phyloP scores from a whole-genome alignment of 1,139 yeast genomes.

The Taphrina wiesneri region DNA sequence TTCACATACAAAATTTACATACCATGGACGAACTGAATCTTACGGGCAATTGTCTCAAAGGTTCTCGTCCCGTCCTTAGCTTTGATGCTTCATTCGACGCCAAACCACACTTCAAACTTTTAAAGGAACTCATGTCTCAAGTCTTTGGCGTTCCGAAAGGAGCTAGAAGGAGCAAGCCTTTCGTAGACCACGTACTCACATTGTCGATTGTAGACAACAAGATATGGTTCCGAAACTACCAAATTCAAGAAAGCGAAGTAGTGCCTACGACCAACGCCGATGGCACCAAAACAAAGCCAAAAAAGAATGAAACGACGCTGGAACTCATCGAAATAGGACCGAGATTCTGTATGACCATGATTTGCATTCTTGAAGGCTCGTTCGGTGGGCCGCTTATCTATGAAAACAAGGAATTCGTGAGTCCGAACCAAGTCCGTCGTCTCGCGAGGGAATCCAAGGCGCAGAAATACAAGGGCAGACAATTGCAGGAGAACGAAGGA shows the following conservation, averaged over 20 bases:
- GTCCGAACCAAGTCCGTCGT: constrained; percentile 93
- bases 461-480: constrained; percentile 57
- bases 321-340: constrained; percentile 95
- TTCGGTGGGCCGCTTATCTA: constrained; percentile 97
- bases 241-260: constrained; percentile 66
- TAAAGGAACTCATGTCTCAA: constrained; percentile 83
- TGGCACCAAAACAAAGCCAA: constrained; percentile 42
- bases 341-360: constrained; percentile 87
- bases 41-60: constrained; percentile 93
- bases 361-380: constrained; percentile 91
- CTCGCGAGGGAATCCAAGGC: constrained; percentile 82
- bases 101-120: constrained; percentile 63
- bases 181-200: constrained; percentile 90
- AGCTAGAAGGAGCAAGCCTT: constrained; percentile 93
- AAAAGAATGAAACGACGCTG: constrained; percentile 47
- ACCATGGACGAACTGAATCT: constrained; percentile 94
- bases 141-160: constrained; percentile 95
- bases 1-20: constrained; percentile 89
- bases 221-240: constrained; percentile 94
- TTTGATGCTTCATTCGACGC: constrained; percentile 77
- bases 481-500: constrained; percentile 11
- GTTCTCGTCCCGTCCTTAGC: constrained; percentile 92
- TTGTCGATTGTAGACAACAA: constrained; percentile 90
- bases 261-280: constrained; percentile 55
- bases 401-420: constrained; percentile 93